Conservation (phyloP, 371 early-diverging fungal species). For the Saksenaea oblongispora region DNA sequence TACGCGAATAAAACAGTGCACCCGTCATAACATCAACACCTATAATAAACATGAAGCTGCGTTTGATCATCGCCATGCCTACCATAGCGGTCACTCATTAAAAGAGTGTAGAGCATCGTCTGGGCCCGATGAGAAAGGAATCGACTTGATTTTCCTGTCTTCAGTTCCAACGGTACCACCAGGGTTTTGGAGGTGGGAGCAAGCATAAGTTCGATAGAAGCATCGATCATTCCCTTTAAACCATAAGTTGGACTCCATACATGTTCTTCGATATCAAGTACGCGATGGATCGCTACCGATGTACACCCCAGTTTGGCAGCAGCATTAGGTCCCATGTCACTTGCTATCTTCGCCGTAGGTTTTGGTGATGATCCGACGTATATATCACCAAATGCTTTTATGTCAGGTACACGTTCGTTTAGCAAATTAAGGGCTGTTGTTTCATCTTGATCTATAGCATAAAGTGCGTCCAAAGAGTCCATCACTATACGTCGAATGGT, state of each 20-base stretch:
- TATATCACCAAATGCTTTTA: conserved; percentile 14
- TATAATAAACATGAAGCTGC: conserved; percentile 12
- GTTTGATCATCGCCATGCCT: conserved; percentile 9
- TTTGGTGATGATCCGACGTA: conserved; percentile 16
- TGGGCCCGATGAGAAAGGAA: conserved; percentile 82
- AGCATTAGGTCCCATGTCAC: conserved; percentile 21
- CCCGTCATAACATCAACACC: conserved; percentile 69
- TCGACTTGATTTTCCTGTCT: conserved; percentile 73
- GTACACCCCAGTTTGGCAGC: conserved; percentile 17
- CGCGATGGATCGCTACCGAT: conserved; percentile 58
- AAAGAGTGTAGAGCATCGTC: conserved; percentile 80
- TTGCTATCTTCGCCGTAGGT: conserved; percentile 19
- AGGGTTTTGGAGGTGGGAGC: conserved; percentile 26
- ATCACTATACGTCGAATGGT: conserved; percentile 49
- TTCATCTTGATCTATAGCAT: conserved; percentile 64
- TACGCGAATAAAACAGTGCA: conserved; percentile 76
- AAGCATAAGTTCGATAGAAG: conserved; percentile 59
- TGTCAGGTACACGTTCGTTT: conserved; percentile 35
- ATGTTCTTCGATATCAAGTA: conserved; percentile 90
- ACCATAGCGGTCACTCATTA: conserved; percentile 88
- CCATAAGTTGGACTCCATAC: conserved; percentile 93
- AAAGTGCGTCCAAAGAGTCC: conserved; percentile 61
- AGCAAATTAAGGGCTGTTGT: conserved; percentile 45
- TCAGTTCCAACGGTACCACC: conserved; percentile 86
- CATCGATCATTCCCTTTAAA: conserved; percentile 92